Evolutionary conservation across 306 rosid species (phyloP), one percentile per base, ranked within the genome.

Genomic region (Cucumis hystrix): DNA sequence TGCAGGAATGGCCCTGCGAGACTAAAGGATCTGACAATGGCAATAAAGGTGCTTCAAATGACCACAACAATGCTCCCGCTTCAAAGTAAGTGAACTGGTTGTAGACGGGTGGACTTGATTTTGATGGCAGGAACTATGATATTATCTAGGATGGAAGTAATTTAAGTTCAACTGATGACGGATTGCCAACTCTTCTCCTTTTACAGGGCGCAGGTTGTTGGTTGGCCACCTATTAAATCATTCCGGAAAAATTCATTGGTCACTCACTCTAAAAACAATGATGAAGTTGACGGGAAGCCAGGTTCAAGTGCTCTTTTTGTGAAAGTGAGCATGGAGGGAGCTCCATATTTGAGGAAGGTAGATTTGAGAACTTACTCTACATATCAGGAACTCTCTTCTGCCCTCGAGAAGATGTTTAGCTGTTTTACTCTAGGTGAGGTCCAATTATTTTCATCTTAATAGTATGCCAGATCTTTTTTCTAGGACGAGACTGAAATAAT

Each of bases 271-370:
- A 95, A 92, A 86, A 90, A 89, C 86, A 90, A 88, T 16, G 97
- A 95, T 25, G 97, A 92, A 81, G 97, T 94, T 41, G 96, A 94
- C 79, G 96, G 97, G 76, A 94, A 91, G 81, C 93, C 97, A 3
- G 91, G 95, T 71, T 86, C 84, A 18, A 81, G 89, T 15, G 88
- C 97, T 39, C 92, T 92, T 79, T 95, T 92, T 83, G 90, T 95
- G 82, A 95, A 95, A 87, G 97, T 95, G 80, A 92, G 97, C 89
- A 95, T 95, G 97, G 99, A 95, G 79, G 99, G 99, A 61, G 99
- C 99, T 81, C 99, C 99, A 49, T 92, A 95, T 89, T 83, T 92
- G 80, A 86, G 99, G 86, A 95, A 95, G 86, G 99, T 92, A 11
- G 97, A 92, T 86, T 97, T 95, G 80, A 88, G 97, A 82, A 88